A percentile compares a stretch with the other conserved stretches of the same genome.
phyloP scores from a whole-genome alignment of 2,329 filamentous ascomycete species.

The Hypoxylon sp. region DNA sequence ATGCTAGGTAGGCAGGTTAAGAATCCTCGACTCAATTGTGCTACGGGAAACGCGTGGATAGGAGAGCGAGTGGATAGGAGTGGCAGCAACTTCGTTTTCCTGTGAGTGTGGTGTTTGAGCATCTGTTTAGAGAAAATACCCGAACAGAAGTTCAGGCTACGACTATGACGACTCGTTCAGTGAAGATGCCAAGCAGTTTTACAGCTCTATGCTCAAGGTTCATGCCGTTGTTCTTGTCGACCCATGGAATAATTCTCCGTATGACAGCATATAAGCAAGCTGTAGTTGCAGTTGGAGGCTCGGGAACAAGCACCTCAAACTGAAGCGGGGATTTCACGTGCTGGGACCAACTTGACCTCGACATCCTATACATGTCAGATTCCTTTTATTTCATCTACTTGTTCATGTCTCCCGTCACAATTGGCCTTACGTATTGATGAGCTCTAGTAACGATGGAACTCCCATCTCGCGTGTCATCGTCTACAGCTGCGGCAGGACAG shows the following conservation, averaged over 20 bases:
- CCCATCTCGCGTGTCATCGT: background rate
- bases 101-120: background rate
- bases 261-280: too few relatives aligned
- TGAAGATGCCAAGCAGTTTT: background rate
- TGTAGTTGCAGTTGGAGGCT: background rate
- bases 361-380: background rate
- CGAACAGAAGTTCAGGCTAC: conserved; percentile 11
- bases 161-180: conserved; percentile 12
- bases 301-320: background rate
- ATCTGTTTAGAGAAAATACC: conserved; percentile 34
- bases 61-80: background rate
- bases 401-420: too few relatives aligned
- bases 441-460: conserved; percentile 1
- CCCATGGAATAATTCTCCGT: too few relatives aligned
- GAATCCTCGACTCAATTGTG: background rate
- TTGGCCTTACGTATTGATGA: background rate
- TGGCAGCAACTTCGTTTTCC: conserved; percentile 12
- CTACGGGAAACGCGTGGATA: background rate
- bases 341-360: background rate
- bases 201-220: background rate
- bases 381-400: too few relatives aligned
- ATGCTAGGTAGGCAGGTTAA: background rate
- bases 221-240: too few relatives aligned
- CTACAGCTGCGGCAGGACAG: background rate
- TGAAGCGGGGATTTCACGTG: background rate